These are phyloP conservation scores for Rhizophagus clarus DNA, from an alignment of 192 early-diverging fungal species.

Conservation along the genomic window DNA sequence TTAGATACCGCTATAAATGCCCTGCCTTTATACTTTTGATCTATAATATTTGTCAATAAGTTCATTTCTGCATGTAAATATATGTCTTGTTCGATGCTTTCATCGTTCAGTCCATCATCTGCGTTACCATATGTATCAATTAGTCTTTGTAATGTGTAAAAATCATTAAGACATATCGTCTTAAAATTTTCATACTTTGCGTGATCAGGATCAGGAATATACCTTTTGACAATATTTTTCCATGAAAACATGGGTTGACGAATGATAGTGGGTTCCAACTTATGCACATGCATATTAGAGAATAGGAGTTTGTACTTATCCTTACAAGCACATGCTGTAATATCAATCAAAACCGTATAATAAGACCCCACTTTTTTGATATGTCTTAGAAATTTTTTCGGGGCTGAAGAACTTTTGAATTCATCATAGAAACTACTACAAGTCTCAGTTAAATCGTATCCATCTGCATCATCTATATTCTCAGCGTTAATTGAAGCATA, in stretches of 20 bases:
- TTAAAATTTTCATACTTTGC: neutral
- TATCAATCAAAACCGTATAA: neutral
- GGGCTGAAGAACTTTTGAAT: neutral
- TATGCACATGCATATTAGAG: neutral
- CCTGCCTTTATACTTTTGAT: neutral
- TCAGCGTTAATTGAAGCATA: neutral
- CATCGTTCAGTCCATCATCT: neutral
- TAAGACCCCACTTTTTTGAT: neutral
- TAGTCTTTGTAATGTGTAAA: neutral
- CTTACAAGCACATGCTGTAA: neutral
- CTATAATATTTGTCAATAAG: neutral
- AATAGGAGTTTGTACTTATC: neutral
- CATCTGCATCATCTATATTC: neutral
- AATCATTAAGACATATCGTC: neutral
- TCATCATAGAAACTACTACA: neutral
- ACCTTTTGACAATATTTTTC: neutral
- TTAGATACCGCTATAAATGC: neutral
- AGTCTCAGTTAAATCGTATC: neutral
- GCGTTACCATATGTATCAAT: neutral
- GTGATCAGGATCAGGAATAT: neutral
- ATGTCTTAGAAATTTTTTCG: neutral
- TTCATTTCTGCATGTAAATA: slow-evolving; percentile 6
- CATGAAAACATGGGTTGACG: neutral
- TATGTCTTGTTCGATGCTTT: neutral
- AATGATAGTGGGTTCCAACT: neutral